Evolutionary conservation across 164 flowering plant genomes (phyloP), one percentile per base, ranked within the genome.

Genomic region (Magnolia kwangsiensis): DNA sequence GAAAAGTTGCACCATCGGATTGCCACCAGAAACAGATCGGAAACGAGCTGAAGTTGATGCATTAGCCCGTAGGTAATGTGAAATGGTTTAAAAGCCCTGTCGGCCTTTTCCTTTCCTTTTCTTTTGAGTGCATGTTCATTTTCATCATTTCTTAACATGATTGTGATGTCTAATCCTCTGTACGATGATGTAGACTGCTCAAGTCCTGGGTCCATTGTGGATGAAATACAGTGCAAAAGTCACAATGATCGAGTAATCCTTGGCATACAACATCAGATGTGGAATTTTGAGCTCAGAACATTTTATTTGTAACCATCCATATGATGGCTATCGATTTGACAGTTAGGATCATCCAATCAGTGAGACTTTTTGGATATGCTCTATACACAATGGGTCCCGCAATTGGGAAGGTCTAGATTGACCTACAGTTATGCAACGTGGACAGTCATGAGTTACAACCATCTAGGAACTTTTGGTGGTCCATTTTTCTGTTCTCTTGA

Each of bases 1-100:
- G 82, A 90, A 87, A 72, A 82, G 37, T 51, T 85, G 83, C 21
- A 80, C 51, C 50, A 67, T 83, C 19, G 90, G 80, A 14, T 55
- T 83, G 13, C 89, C 89, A 8, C 92, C 95, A 24, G 84, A 82
- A 64, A 75, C 90, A 65, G 94, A 91, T 78, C 76, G 73, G 19
- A 91, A 79, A 78, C 84, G 80, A 61, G 99, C 99, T 23, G 97
- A 92, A 77, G 89, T 92, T 63, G 92, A 89, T 69, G 99, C 89
- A 75, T 73, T 95, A 58, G 96, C 96, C 76, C 89, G 96, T 82
- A 92, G 98, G 98, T 95, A 51, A 69, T 11, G 24, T 19, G 27
- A 21, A 49, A 64, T 64, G 67, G 29, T 64, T 64, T 20, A 21
- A 64, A n/a, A 5, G 67, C 67, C 67, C 21, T 50, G 31, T 64